phyloP scores from a whole-genome alignment of 1,284 basidiomycete genomes.

The Leccinum insolens region DNA sequence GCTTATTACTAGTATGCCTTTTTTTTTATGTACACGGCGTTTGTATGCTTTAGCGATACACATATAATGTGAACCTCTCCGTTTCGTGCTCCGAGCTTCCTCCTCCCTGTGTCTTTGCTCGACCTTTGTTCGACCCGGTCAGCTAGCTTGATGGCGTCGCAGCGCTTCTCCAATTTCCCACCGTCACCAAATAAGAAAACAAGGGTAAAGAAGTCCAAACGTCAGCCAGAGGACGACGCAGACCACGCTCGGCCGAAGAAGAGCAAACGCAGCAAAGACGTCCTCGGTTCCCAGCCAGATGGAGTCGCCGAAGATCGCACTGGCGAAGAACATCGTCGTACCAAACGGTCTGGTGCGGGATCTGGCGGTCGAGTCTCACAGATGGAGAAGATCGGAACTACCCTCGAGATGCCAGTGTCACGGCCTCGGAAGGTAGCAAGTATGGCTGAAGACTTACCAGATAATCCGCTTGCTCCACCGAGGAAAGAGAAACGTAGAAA shows the following conservation, averaged over 20 bases:
- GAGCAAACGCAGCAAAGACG: neutral
- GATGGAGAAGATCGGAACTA: neutral
- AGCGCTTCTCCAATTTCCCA: neutral
- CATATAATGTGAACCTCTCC: no score
- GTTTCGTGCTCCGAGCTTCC: no score
- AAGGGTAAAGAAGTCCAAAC: neutral
- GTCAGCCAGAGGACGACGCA: neutral
- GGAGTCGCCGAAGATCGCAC: neutral
- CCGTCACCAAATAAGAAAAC: neutral
- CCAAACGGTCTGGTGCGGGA: neutral
- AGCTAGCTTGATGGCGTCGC: neutral
- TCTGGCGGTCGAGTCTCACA: neutral
- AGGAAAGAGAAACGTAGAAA: neutral
- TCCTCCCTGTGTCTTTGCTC: no score
- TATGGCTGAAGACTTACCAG: neutral
- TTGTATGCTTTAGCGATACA: no score
- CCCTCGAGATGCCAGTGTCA: neutral
- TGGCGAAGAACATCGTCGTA: neutral
- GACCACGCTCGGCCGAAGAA: neutral
- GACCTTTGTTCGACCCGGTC: no score
- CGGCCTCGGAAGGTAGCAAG: neutral
- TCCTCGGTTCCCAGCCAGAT: neutral
- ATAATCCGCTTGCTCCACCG: neutral
- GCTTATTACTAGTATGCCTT: no score
- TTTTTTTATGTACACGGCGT: no score